A percentile compares a stretch with the other conserved stretches of the same genome.
phyloP scores from a whole-genome alignment of 1,284 basidiomycete species.

The Ganoderma meredithae region DNA sequence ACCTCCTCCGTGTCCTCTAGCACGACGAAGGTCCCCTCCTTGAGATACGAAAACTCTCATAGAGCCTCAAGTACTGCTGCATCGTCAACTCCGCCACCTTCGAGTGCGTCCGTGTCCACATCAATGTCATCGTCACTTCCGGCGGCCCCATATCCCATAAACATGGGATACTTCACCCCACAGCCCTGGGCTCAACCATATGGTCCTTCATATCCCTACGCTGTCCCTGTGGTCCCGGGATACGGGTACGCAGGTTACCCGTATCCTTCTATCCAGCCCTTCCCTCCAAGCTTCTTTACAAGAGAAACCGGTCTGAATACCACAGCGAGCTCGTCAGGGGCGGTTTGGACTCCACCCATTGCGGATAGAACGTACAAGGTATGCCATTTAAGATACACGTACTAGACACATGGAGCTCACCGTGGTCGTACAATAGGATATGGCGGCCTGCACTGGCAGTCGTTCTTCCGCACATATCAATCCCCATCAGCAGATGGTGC shows the following conservation, averaged over 20 bases:
- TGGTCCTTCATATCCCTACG: constrained; percentile 57
- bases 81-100: constrained; percentile 24
- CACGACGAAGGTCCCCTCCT: constrained; percentile 30
- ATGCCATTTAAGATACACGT: neutral
- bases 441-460: neutral
- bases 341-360: constrained; percentile 1
- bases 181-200: constrained; percentile 64
- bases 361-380: constrained; percentile 27
- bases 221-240: constrained; percentile 54
- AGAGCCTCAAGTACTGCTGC: constrained; percentile 17
- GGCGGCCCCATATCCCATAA: constrained; percentile 47
- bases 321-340: neutral
- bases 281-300: constrained; percentile 4
- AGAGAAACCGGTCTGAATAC: neutral
- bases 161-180: constrained; percentile 56
- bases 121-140: constrained; percentile 39
- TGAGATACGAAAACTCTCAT: constrained; percentile 11
- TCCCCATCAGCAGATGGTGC: constrained; percentile 33
- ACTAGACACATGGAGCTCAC: neutral
- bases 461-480: neutral
- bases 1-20: constrained; percentile 30
- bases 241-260: constrained; percentile 53
- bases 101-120: constrained; percentile 29
- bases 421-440: neutral
- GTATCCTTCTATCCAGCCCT: constrained; percentile 38